phyloP scores from a whole-genome alignment of 2,329 filamentous ascomycete species.

The Neofusicoccum ribis region DNA sequence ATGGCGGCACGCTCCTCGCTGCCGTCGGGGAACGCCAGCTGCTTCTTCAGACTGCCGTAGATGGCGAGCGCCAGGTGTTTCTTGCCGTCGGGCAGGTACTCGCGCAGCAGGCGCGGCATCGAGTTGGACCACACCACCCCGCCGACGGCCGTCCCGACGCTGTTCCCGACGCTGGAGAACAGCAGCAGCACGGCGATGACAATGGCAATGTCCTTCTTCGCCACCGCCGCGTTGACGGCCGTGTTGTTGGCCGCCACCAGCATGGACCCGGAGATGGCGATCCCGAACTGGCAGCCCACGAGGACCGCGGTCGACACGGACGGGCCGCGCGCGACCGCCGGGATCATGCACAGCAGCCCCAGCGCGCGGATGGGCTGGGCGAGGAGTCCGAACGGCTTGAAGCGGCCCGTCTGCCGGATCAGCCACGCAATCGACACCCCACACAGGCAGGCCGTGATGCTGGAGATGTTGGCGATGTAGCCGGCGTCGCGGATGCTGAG shows the following conservation, averaged over 20 bases:
- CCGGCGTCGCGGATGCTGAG: slow-evolving; percentile 25
- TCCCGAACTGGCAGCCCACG: slow-evolving; percentile 34
- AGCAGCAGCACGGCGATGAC: slow-evolving; percentile 62
- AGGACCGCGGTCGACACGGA: slow-evolving; percentile 31
- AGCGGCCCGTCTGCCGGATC: slow-evolving; percentile 20
- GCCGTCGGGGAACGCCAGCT: slow-evolving; percentile 55
- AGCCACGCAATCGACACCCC: slow-evolving; percentile 29
- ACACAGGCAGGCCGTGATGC: slow-evolving; percentile 29
- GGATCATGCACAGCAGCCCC: slow-evolving; percentile 32
- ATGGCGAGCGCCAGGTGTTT: slow-evolving; percentile 44
- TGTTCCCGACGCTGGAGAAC: slow-evolving; percentile 55
- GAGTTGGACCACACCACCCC: slow-evolving; percentile 63
- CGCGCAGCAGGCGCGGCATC: slow-evolving; percentile 51
- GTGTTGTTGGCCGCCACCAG: slow-evolving; percentile 24
- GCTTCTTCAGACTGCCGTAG: slow-evolving; percentile 54
- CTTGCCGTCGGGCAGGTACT: slow-evolving; percentile 46
- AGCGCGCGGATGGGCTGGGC: slow-evolving; percentile 29
- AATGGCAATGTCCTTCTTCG: slow-evolving; percentile 62
- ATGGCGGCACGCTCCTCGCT: slow-evolving; percentile 46
- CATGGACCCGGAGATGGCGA: slow-evolving; percentile 31
- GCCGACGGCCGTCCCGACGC: slow-evolving; percentile 50
- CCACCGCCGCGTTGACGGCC: slow-evolving; percentile 15
- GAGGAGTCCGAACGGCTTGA: slow-evolving; percentile 21
- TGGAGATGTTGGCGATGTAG: slow-evolving; percentile 32
- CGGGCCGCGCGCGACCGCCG: slow-evolving; percentile 29